Conservation (phyloP, 1,284 basidiomycete species). For the Anthracocystis walkeri region DNA sequence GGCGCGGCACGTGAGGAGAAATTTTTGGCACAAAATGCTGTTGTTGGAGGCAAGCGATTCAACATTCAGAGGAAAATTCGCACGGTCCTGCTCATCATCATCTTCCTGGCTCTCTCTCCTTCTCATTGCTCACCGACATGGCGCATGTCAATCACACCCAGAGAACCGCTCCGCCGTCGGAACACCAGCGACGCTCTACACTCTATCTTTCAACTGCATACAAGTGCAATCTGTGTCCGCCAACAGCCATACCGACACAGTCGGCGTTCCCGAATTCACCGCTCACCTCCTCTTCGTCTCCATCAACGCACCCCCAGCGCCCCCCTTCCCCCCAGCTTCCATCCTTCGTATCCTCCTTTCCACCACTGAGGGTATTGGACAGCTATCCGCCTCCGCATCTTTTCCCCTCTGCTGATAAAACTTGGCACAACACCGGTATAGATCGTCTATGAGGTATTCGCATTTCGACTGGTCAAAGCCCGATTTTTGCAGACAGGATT, state of each 20-base stretch:
- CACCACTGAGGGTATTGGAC: slow-evolving; percentile 60
- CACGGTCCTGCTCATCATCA: neutral
- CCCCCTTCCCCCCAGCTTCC: slow-evolving; percentile 50
- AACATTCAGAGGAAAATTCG: neutral
- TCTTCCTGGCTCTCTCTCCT: too few relatives aligned
- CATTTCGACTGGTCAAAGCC: slow-evolving; percentile 64
- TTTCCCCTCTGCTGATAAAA: slow-evolving; percentile 59
- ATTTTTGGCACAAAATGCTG: neutral
- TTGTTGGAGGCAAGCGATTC: neutral
- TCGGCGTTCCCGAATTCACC: neutral
- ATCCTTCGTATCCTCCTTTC: slow-evolving; percentile 48
- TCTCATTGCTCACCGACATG: neutral
- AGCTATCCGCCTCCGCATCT: slow-evolving; percentile 57
- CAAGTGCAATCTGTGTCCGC: neutral
- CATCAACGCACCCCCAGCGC: slow-evolving; percentile 39
- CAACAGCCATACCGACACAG: neutral
- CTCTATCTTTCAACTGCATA: neutral
- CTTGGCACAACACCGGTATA: slow-evolving; percentile 64
- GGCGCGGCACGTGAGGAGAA: slow-evolving; percentile 26
- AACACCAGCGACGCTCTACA: neutral
- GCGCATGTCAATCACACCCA: neutral
- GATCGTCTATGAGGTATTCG: slow-evolving; percentile 57
- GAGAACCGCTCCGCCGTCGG: neutral
- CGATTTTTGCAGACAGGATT: slow-evolving; percentile 61
- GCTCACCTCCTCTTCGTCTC: slow-evolving; percentile 29